A percentile compares a stretch with the other conserved stretches of the same genome.
Conservation (phyloP, 1,284 basidiomycete species). For the Pseudomicrostroma phylloplanum region DNA sequence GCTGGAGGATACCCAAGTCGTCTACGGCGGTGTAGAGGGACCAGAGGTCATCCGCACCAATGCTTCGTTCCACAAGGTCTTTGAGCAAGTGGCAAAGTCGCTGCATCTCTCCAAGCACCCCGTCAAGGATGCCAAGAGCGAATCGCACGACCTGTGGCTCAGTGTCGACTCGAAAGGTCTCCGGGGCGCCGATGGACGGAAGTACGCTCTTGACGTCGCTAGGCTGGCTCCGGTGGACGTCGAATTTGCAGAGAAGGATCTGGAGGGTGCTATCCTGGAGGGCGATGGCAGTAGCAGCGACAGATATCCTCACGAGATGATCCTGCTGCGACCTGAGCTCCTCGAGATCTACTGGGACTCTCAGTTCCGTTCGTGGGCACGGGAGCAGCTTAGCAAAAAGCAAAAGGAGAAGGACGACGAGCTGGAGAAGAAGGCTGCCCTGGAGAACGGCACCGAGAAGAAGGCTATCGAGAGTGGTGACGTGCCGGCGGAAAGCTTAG, state of each 20-base stretch:
- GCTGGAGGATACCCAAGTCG: constrained; percentile 50
- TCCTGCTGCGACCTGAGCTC: constrained; percentile 59
- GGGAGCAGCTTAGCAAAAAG: constrained; percentile 52
- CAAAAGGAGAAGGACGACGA: constrained; percentile 28
- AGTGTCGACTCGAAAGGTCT: constrained; percentile 59
- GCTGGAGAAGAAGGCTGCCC: constrained; percentile 13
- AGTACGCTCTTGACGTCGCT: constrained; percentile 58
- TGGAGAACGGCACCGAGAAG: constrained; percentile 22
- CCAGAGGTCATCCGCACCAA: constrained; percentile 51
- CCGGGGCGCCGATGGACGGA: constrained; percentile 57
- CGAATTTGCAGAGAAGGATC: constrained; percentile 57
- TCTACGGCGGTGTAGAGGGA: constrained; percentile 58
- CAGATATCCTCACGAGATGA: constrained; percentile 57
- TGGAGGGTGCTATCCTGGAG: constrained; percentile 47
- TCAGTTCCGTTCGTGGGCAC: constrained; percentile 57
- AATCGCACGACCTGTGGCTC: constrained; percentile 55
- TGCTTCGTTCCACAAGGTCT: constrained; percentile 55
- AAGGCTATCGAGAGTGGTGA: constrained; percentile 17
- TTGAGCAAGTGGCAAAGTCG: constrained; percentile 55
- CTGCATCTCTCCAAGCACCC: constrained; percentile 57
- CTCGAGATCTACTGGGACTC: constrained; percentile 57
- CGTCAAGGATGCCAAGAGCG: constrained; percentile 53
- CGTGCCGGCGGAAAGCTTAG: too few relatives aligned
- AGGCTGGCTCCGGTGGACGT: constrained; percentile 58
- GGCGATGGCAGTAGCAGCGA: constrained; percentile 22